Percentiles rank a stretch among this genome's conserved stretches.
Conservation (phyloP, 2,329 filamentous ascomycete genomes). For the Keithomyces neogunnii region DNA sequence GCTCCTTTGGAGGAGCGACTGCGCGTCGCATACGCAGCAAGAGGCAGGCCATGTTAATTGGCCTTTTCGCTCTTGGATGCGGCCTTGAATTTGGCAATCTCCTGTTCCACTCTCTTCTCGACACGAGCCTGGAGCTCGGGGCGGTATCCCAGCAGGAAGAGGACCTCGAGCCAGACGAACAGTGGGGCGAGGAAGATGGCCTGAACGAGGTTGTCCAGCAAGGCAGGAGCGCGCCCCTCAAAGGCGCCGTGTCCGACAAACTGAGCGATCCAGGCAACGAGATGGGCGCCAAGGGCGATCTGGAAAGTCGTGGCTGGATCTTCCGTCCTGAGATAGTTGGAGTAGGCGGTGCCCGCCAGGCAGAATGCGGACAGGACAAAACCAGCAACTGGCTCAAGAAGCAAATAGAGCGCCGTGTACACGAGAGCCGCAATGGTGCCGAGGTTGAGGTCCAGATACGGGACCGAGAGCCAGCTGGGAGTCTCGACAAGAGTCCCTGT, state of each 20-base stretch:
- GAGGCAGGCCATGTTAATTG: conserved; percentile 26
- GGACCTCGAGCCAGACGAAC: conserved; percentile 92
- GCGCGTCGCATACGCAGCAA: not conserved
- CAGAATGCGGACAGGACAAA: conserved; percentile 68
- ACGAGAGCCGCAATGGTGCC: conserved; percentile 56
- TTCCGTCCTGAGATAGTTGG: conserved; percentile 64
- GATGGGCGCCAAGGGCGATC: conserved; percentile 56
- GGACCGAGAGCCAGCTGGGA: conserved; percentile 58
- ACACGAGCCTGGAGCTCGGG: conserved; percentile 78
- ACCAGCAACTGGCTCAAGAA: conserved; percentile 91
- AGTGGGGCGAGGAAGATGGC: conserved; percentile 88
- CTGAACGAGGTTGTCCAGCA: conserved; percentile 87
- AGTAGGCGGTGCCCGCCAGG: conserved; percentile 63
- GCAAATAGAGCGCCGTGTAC: conserved; percentile 75
- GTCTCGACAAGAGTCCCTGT: conserved; percentile 54
- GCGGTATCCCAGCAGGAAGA: conserved; percentile 87
- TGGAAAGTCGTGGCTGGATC: conserved; percentile 41
- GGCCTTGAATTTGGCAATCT: conserved; percentile 66
- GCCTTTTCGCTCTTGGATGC: conserved; percentile 47
- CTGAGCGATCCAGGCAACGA: conserved; percentile 77
- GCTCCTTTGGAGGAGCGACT: no score
- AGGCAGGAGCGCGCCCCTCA: conserved; percentile 77
- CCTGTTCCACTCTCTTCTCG: conserved; percentile 63
- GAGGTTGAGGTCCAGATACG: conserved; percentile 58
- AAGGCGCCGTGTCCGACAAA: conserved; percentile 88